Percentiles rank a stretch among this genome's conserved stretches.
phyloP scores from a whole-genome alignment of 192 early-diverging fungal genomes.

The Linnemannia elongata region DNA sequence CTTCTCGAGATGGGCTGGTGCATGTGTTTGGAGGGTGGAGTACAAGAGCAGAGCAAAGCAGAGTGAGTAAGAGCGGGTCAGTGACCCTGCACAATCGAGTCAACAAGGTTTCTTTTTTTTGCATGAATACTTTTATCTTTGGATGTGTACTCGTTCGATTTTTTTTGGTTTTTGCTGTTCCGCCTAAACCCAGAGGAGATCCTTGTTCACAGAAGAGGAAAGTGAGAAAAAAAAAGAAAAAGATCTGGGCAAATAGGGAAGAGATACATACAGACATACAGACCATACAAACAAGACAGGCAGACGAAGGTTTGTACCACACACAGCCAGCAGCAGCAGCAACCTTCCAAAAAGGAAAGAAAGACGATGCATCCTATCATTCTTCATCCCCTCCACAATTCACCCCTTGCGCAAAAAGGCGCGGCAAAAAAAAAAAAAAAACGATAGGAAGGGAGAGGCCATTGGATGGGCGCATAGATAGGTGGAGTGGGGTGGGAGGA shows the following conservation, averaged over 20 bases:
- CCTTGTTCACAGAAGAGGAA: too few species aligned
- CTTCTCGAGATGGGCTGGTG: neutral
- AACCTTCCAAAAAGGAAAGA: too few species aligned
- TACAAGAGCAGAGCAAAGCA: neutral
- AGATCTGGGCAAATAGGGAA: neutral
- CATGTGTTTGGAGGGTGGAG: neutral
- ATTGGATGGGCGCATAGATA: neutral
- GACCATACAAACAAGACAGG: too few species aligned
- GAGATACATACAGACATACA: too few species aligned
- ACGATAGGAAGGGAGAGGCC: too few species aligned
- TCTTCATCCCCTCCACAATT: neutral
- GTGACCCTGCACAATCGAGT: neutral
- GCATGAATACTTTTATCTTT: conserved; percentile 33
- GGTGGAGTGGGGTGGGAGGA: neutral
- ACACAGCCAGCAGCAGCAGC: too few species aligned
- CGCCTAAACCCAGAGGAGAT: neutral
- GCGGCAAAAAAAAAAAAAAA: neutral
- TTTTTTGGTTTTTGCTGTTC: neutral
- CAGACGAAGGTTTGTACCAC: neutral
- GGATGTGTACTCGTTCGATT: neutral
- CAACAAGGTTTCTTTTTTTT: conserved; percentile 10
- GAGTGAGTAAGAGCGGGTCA: neutral
- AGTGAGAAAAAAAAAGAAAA: neutral
- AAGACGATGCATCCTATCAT: neutral
- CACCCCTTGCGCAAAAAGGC: neutral